Conservation (phyloP, 2,329 filamentous ascomycete species). For the Claviceps spartinae region DNA sequence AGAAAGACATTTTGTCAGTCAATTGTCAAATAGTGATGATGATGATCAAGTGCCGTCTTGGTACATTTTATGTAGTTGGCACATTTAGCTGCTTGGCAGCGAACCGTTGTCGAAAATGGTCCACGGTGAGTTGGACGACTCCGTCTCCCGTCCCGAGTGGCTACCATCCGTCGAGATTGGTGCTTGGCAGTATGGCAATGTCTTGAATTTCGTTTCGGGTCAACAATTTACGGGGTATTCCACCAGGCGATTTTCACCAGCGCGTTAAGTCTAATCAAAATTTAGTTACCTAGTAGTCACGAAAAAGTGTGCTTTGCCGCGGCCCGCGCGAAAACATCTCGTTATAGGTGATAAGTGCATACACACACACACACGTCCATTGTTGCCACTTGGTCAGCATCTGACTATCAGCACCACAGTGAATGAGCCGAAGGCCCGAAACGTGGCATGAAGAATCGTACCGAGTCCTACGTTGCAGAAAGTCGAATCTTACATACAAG, state of each 20-base stretch:
- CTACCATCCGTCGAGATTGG: neutral
- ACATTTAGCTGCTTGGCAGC: neutral
- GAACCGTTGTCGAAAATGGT: neutral
- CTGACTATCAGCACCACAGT: too few species aligned
- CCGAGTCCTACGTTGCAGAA: too few species aligned
- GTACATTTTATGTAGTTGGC: constrained; percentile 1
- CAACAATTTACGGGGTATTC: neutral
- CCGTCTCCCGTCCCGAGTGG: neutral
- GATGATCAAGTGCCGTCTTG: constrained; percentile 1
- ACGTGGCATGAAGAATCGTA: too few species aligned
- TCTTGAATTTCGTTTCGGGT: neutral
- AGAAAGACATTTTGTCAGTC: neutral
- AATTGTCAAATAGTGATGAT: neutral
- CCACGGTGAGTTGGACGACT: too few species aligned
- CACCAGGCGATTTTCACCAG: neutral
- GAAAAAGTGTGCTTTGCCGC: too few species aligned
- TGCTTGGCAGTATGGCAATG: constrained; percentile 3
- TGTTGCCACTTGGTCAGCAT: too few species aligned
- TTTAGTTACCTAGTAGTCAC: too few species aligned
- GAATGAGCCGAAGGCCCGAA: too few species aligned
- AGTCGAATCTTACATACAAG: too few species aligned
- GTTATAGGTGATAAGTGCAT: too few species aligned
- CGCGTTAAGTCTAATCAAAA: neutral
- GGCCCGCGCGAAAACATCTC: too few species aligned
- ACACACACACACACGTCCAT: too few species aligned